Evolutionary conservation across 139 green algal species (phyloP), one percentile per base, ranked within the genome.

Genomic region (Ettlia oleoabundans): DNA sequence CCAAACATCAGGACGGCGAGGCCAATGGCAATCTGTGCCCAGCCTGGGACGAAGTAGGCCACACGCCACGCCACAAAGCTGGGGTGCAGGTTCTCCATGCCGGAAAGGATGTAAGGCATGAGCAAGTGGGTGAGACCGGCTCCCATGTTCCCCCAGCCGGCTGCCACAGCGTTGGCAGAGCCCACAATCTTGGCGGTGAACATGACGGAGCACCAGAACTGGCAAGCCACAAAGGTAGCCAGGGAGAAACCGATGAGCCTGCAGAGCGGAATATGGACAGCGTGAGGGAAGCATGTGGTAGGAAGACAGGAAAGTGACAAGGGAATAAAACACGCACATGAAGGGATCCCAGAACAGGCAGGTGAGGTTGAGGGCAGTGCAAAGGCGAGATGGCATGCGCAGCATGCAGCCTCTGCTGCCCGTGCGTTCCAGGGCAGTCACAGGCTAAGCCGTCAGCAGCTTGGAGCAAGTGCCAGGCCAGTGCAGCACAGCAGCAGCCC

Each of bases 181-280:
- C 96, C 96, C 15, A 99, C 96, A 47, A 98, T 92, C 28, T 90
- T 91, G 26, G 89, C 82, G 66, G 93, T 96, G 90, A 98, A 98
- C 94, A 98, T 97, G 82, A 85, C 86, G 84, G 78, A 90, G 70
- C 84, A 92, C 95, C 96, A 98, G 86, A 96, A 98, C 86, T 98
- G 94, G 89, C 91, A 58, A 58, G 88, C 89, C 32, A 99, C 95
- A 86, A 98, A 98, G 64, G 90, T 92, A 9, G 91, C 92, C 65
- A 98, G 88, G 1, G 83, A 90, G 78, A 93, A 94, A 42, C 95
- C 95, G 38, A 80, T 80, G 53, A 80, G 22, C n/a, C n/a, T n/a
- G n/a, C n/a, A n/a, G n/a, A n/a, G n/a, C n/a, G n/a, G n/a, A n/a
- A n/a, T n/a, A n/a, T n/a, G n/a, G n/a, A n/a, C n/a, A n/a, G n/a